Evolutionary conservation across 2,329 filamentous ascomycete genomes (phyloP).

Genomic region (Botryotinia globosa): DNA sequence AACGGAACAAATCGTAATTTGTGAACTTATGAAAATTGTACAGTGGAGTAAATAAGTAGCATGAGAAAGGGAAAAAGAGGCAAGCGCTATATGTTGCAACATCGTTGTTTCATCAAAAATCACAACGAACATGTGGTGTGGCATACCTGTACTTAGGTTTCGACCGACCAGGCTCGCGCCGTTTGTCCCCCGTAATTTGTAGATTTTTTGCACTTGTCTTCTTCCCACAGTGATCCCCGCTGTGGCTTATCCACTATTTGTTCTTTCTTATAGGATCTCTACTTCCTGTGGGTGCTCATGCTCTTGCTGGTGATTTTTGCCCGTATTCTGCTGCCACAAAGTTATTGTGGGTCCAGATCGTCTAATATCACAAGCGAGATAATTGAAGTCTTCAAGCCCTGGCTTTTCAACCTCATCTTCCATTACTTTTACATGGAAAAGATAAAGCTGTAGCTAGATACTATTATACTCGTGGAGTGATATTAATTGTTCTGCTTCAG

Average conservation of each 20-base stretch:
- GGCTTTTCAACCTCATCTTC: not conserved
- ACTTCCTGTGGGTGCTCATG: too few relatives aligned
- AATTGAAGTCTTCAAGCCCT: not conserved
- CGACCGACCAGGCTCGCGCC: not conserved
- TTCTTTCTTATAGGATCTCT: too few relatives aligned
- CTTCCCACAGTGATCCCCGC: too few relatives aligned
- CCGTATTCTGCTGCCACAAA: not conserved
- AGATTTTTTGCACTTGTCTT: not conserved
- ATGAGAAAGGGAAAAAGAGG: too few relatives aligned
- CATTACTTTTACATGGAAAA: not conserved
- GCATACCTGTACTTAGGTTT: not conserved
- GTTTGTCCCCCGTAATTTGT: not conserved
- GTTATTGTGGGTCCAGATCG: not conserved
- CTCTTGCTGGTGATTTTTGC: too few relatives aligned
- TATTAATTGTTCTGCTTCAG: too few relatives aligned
- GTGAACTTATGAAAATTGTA: too few relatives aligned
- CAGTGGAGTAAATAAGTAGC: too few relatives aligned
- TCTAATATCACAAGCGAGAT: not conserved
- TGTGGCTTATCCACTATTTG: not conserved
- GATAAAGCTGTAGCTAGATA: too few relatives aligned
- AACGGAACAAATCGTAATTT: too few relatives aligned
- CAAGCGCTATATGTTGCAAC: too few relatives aligned
- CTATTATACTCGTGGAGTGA: too few relatives aligned
- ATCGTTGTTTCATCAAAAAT: not conserved
- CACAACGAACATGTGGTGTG: not conserved